Percentiles rank a stretch among this genome's conserved stretches.
Evolutionary conservation across 139 green algal species (phyloP).

Genomic region (Picochlorum sp.): DNA sequence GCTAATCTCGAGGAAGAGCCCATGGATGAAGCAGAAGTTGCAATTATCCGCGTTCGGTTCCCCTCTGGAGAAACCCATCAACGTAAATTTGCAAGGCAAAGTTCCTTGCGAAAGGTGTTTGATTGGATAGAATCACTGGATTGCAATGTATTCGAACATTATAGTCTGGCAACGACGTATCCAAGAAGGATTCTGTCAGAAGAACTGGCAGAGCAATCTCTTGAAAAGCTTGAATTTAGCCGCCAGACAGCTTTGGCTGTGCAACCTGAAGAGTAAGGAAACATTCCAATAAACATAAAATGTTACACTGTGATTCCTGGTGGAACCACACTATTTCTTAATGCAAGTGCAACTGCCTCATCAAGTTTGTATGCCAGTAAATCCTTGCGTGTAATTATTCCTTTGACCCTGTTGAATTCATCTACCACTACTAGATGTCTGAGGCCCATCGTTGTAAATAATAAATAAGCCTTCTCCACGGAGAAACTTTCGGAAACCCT

Average conservation of each 20-base stretch:
- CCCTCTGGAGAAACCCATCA: slow-evolving; percentile 51
- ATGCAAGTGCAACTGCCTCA: slow-evolving; percentile 26
- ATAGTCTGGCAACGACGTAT: slow-evolving; percentile 57
- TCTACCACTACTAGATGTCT: slow-evolving; percentile 69
- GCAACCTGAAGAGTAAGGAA: slow-evolving; percentile 43
- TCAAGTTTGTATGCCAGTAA: slow-evolving; percentile 64
- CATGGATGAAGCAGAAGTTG: background rate
- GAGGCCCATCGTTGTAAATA: slow-evolving; percentile 74
- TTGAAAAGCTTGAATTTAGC: slow-evolving; percentile 41
- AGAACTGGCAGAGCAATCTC: slow-evolving; percentile 4
- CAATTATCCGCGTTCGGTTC: slow-evolving; percentile 48
- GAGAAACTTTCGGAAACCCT: slow-evolving; percentile 58
- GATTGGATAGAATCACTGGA: slow-evolving; percentile 66
- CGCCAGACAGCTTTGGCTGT: slow-evolving; percentile 60
- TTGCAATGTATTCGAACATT: slow-evolving; percentile 22
- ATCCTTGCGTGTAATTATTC: slow-evolving; percentile 75
- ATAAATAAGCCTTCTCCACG: slow-evolving; percentile 66
- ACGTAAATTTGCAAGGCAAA: slow-evolving; percentile 38
- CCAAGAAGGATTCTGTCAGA: slow-evolving; percentile 27
- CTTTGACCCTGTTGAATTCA: slow-evolving; percentile 52
- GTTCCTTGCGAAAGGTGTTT: slow-evolving; percentile 34
- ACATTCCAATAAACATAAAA: background rate
- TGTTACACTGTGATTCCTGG: background rate
- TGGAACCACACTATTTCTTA: background rate
- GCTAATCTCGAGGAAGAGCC: slow-evolving; percentile 43